Evolutionary conservation across 1,139 yeast species (phyloP), one percentile per base, ranked within the genome.

Genomic region (Yamadazyma sp.): DNA sequence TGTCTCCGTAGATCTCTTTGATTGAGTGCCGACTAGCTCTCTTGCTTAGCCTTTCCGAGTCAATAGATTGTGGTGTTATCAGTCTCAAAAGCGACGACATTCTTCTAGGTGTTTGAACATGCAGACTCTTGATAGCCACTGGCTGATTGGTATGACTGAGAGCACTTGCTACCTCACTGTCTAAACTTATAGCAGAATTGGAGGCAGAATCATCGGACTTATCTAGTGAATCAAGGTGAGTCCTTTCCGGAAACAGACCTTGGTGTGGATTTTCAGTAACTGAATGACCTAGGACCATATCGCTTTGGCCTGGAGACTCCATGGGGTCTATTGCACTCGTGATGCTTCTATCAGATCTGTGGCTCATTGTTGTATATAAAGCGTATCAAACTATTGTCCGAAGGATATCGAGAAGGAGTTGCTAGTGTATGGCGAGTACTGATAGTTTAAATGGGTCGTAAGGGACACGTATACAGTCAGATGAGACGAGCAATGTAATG

Each of bases 1-100:
- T 37, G 35, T 57, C 61, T 3, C 67, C 65, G 33, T 59, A 62
- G 15, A 63, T 62, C 17, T 61, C 64, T 34, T 48, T 53, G 7
- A 58, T 62, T 0, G 64, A 52, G 41, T 51, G 57, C n/a, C 51
- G 41, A 2, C 61, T 48, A 1, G 45, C 30, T 20, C 42, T 50
- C 18, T 52, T 41, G 13, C 34, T 14, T n/a, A 49, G 29, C 29
- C 33, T 41, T 13, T 38, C 39, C 7, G 53, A 47, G 26, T 49
- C 52, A 37, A 48, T 40, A 1, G 52, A 48, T 22, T 31, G 27
- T 1, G 46, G 43, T 9, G 46, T 43, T 17, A 43, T 29, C n/a
- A 43, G 35, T 13, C 52, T 34, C 21, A 46, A 34, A 13, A 46
- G 29, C 1, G 51, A 46, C 2, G 41, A 30, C 12, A 43, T 39